A percentile compares a stretch with the other conserved stretches of the same genome.
These are phyloP conservation scores for Tetradesmus lagerheimii DNA, from an alignment of 139 green algal genomes.

Conservation along the genomic window DNA sequence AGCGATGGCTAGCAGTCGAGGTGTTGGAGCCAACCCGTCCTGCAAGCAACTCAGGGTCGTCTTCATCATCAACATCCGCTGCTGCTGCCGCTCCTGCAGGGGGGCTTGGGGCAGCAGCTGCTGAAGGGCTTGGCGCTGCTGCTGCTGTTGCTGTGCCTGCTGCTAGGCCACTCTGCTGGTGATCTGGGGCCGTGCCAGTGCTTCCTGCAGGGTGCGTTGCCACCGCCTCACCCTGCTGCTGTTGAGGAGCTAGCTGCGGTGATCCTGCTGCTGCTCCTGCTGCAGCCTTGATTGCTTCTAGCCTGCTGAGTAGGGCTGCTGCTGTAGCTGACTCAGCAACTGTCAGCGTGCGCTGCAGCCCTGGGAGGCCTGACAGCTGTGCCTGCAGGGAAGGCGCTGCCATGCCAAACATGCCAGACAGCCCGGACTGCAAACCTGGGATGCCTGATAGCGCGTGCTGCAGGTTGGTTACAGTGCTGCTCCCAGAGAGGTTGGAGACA, in stretches of 20 bases:
- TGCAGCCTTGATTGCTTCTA: conserved; percentile 8
- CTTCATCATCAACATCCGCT: not conserved
- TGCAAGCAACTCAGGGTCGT: not conserved
- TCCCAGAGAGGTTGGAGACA: not conserved
- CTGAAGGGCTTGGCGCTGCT: not conserved
- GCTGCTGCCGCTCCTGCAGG: not conserved
- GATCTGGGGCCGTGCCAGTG: not conserved
- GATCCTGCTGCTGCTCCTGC: not conserved
- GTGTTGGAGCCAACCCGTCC: not conserved
- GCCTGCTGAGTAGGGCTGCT: not conserved
- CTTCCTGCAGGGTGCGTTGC: not conserved
- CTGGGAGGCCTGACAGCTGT: not conserved
- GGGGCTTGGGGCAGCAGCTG: too few species aligned
- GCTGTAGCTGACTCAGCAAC: not conserved
- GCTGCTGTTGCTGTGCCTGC: not conserved
- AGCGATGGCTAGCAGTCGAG: not conserved
- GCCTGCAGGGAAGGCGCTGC: not conserved
- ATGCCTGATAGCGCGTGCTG: not conserved
- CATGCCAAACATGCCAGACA: not conserved
- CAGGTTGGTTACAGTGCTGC: not conserved
- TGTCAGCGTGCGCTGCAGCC: not conserved
- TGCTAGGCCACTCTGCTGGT: not conserved
- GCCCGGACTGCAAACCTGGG: too few species aligned
- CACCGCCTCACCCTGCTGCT: not conserved
- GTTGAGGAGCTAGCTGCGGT: not conserved